Percentiles rank a stretch among this genome's conserved stretches.
phyloP scores from a whole-genome alignment of 768 basidiomycete species.

The Naganishia antarctica region DNA sequence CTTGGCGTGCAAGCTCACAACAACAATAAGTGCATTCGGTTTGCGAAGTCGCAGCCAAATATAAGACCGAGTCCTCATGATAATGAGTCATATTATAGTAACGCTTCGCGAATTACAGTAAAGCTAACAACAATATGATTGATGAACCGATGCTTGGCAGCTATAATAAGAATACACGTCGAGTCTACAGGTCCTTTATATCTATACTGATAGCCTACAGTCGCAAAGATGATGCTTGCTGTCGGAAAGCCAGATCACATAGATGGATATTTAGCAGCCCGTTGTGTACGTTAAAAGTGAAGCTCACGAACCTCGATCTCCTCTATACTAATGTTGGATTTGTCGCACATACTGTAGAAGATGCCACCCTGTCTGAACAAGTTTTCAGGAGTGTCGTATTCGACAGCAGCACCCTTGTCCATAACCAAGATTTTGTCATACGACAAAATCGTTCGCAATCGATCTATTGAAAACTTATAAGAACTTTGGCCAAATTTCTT shows the following conservation, averaged over 20 bases:
- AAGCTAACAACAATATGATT: too few relatives aligned
- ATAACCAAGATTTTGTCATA: slow-evolving; percentile 88
- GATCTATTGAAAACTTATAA: slow-evolving; percentile 54
- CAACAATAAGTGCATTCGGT: too few relatives aligned
- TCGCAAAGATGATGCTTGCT: slow-evolving; percentile 15
- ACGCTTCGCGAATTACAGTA: too few relatives aligned
- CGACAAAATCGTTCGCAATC: slow-evolving; percentile 76
- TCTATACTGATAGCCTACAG: too few relatives aligned
- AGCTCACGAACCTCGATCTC: slow-evolving; percentile 55
- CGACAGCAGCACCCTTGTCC: slow-evolving; percentile 71
- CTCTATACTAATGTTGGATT: slow-evolving; percentile 67
- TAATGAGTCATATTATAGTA: too few relatives aligned
- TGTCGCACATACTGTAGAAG: slow-evolving; percentile 81
- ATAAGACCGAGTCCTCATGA: too few relatives aligned
- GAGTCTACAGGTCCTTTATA: not conserved
- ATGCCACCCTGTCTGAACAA: slow-evolving; percentile 63
- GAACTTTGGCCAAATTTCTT: too few relatives aligned
- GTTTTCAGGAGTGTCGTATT: slow-evolving; percentile 73
- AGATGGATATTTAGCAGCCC: too few relatives aligned
- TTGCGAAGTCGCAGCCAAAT: too few relatives aligned
- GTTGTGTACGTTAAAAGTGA: not conserved
- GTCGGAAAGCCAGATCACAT: not conserved
- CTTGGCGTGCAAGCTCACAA: too few relatives aligned
- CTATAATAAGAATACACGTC: too few relatives aligned
- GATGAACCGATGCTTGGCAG: too few relatives aligned